Percentiles rank a stretch among this genome's conserved stretches.
Conservation (phyloP, 257 asterid genomes). For the Verbascum thapsus region DNA sequence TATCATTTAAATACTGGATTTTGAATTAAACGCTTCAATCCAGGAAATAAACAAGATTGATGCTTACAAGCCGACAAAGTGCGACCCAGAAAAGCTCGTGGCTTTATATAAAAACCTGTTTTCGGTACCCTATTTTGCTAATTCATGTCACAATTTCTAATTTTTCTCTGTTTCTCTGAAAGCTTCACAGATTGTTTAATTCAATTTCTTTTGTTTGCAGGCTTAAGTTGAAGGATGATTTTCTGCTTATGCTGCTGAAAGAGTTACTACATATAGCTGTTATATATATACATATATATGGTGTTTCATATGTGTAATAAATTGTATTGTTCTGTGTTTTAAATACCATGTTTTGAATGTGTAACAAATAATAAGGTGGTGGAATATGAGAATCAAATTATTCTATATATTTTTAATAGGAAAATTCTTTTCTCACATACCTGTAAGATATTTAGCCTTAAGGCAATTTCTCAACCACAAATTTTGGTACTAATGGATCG, state of each 20-base stretch:
- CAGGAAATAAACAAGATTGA: slow-evolving; percentile 57
- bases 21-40: slow-evolving; percentile 7
- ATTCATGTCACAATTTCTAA: not conserved
- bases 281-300: not conserved
- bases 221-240: slow-evolving; percentile 25
- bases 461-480: too few species aligned
- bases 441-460: too few species aligned
- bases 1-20: not conserved
- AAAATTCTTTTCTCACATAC: too few species aligned
- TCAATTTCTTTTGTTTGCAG: slow-evolving; percentile 25
- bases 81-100: slow-evolving; percentile 35
- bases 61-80: slow-evolving; percentile 50
- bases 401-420: too few species aligned
- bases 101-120: slow-evolving; percentile 17
- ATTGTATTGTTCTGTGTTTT: not conserved
- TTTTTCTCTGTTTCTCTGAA: not conserved
- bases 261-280: not conserved
- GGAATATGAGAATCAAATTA: too few species aligned
- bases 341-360: not conserved
- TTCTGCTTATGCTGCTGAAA: not conserved
- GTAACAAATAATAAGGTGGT: not conserved
- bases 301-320: not conserved
- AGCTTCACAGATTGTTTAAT: not conserved
- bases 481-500: too few species aligned
- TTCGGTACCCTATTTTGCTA: slow-evolving; percentile 30